phyloP scores from a whole-genome alignment of 495 filamentous ascomycete genomes.

The Lasiosphaeria ovina region DNA sequence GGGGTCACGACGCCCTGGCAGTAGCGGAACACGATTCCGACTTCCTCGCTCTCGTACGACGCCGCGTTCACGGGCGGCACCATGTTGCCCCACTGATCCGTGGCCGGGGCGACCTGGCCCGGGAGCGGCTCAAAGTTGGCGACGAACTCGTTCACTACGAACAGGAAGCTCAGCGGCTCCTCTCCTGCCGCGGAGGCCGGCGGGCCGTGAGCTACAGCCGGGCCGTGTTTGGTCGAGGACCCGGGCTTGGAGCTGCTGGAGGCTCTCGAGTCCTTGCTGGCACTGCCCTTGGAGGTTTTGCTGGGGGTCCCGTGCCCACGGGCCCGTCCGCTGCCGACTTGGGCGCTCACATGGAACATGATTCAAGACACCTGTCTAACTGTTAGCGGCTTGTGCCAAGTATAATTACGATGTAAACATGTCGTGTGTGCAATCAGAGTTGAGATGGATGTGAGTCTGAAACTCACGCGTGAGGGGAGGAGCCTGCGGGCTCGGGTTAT shows the following conservation, averaged over 20 bases:
- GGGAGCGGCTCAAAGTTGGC: conserved; percentile 12
- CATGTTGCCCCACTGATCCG: conserved; percentile 29
- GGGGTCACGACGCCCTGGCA: conserved; percentile 16
- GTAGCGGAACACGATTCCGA: conserved; percentile 31
- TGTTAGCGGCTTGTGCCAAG: too few species aligned
- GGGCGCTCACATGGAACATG: too few species aligned
- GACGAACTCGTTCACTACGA: conserved; percentile 35
- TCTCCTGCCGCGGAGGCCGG: too few species aligned
- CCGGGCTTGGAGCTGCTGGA: background rate
- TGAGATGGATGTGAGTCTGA: too few species aligned
- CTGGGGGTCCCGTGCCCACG: background rate
- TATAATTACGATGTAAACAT: too few species aligned
- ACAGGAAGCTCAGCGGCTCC: conserved; percentile 25
- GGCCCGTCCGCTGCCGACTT: too few species aligned
- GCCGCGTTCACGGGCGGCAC: conserved; percentile 21
- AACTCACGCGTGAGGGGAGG: too few species aligned
- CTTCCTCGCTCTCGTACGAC: conserved; percentile 18
- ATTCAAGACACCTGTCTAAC: too few species aligned
- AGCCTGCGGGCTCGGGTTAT: too few species aligned
- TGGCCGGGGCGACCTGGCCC: background rate
- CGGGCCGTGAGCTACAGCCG: too few species aligned
- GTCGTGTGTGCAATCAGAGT: too few species aligned
- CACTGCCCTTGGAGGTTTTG: conserved; percentile 6
- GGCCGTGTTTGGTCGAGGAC: too few species aligned
- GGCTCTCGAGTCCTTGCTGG: background rate